Evolutionary conservation across 2,329 filamentous ascomycete species (phyloP).

Genomic region (Rasamsonia emersonii): DNA sequence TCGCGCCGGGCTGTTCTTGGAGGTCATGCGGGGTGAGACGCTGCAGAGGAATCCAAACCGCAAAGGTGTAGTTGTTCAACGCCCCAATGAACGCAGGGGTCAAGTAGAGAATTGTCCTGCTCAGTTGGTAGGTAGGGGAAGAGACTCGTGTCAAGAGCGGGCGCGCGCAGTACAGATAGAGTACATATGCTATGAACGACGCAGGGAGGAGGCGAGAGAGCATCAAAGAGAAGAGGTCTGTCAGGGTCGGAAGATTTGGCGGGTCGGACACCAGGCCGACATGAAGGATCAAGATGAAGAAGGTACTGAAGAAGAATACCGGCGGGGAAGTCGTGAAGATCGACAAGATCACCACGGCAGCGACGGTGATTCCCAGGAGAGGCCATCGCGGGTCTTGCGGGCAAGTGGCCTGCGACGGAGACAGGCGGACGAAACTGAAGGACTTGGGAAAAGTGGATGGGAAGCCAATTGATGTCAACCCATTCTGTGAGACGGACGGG

Average conservation of each 20-base stretch:
- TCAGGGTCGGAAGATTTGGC: slow-evolving; percentile 58
- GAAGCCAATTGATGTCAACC: slow-evolving; percentile 69
- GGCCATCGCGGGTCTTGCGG: slow-evolving; percentile 77
- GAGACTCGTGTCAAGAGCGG: slow-evolving; percentile 66
- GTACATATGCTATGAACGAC: slow-evolving; percentile 76
- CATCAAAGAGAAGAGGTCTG: slow-evolving; percentile 66
- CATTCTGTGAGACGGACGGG: slow-evolving; percentile 56
- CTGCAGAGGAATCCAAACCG: slow-evolving; percentile 77
- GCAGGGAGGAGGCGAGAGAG: slow-evolving; percentile 78
- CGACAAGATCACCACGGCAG: slow-evolving; percentile 68
- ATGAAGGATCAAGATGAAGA: slow-evolving; percentile 78
- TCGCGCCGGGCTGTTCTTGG: slow-evolving; percentile 77
- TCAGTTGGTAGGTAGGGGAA: slow-evolving; percentile 53
- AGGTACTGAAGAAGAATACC: slow-evolving; percentile 77
- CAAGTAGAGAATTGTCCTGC: slow-evolving; percentile 85
- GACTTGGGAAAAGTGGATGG: slow-evolving; percentile 83
- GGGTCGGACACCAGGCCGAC: slow-evolving; percentile 85
- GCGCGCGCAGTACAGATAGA: slow-evolving; percentile 73
- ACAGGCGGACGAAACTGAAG: slow-evolving; percentile 64
- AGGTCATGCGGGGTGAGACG: slow-evolving; percentile 88
- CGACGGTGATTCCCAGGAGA: slow-evolving; percentile 69
- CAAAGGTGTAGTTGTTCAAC: slow-evolving; percentile 90
- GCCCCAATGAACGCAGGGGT: slow-evolving; percentile 85
- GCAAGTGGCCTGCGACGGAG: slow-evolving; percentile 46
- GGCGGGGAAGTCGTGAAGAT: slow-evolving; percentile 71